A percentile compares a stretch with the other conserved stretches of the same genome.
Evolutionary conservation across 805 yeast species (phyloP).

Genomic region (Candida maris): DNA sequence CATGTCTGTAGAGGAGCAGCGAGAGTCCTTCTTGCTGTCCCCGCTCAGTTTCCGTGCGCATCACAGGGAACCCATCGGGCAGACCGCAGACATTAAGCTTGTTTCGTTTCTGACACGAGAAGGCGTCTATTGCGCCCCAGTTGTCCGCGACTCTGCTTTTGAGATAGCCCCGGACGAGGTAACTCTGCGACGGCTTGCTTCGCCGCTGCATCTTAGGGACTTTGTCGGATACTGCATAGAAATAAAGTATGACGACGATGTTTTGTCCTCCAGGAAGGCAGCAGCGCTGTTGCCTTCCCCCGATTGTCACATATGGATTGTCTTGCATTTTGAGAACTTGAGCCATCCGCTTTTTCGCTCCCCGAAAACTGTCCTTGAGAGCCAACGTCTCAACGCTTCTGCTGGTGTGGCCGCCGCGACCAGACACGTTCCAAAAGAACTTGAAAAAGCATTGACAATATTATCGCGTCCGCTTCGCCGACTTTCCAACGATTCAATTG

Average conservation of each 20-base stretch:
- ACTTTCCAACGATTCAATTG: neutral
- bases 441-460: neutral
- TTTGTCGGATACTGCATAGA: constrained; percentile 10
- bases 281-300: constrained; percentile 7
- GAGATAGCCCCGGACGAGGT: constrained; percentile 6
- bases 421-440: neutral
- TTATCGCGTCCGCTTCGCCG: neutral
- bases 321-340: constrained; percentile 4
- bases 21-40: no score
- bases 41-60: no score
- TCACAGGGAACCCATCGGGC: no score
- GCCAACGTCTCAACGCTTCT: no score
- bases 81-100: no score
- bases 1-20: no score
- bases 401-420: neutral
- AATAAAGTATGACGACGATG: neutral
- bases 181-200: constrained; percentile 1
- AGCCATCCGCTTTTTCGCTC: no score
- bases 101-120: constrained; percentile 7
- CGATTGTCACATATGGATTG: constrained; percentile 8
- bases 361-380: no score
- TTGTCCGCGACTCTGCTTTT: constrained; percentile 1
- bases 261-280: neutral
- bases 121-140: neutral
- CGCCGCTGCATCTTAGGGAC: neutral